phyloP scores from a whole-genome alignment of 768 basidiomycete species.

The Tulasnella sp. region DNA sequence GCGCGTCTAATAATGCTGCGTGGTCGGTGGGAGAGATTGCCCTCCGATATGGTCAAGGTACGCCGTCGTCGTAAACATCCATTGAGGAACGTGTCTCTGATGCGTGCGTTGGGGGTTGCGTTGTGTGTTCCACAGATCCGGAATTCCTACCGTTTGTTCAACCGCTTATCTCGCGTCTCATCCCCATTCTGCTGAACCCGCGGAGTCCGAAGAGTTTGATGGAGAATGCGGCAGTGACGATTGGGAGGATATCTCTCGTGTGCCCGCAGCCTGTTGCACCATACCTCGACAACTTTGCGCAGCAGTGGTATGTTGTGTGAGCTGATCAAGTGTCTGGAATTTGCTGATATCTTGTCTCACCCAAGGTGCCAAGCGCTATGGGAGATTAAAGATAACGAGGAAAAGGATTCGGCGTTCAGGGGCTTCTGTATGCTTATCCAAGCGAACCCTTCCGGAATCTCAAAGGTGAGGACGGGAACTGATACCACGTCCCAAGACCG shows the following conservation, averaged over 20 bases:
- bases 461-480: constrained; percentile 50
- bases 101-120: neutral
- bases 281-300: constrained; percentile 78
- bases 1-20: constrained; percentile 96
- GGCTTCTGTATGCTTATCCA: constrained; percentile 94
- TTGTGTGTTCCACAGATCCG: constrained; percentile 42
- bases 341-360: neutral
- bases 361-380: constrained; percentile 72
- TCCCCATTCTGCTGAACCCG: constrained; percentile 84
- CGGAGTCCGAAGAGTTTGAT: constrained; percentile 88
- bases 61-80: no score
- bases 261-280: constrained; percentile 83
- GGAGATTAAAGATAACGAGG: constrained; percentile 98
- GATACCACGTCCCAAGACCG: neutral
- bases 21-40: constrained; percentile 99
- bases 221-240: constrained; percentile 98
- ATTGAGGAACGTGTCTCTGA: neutral
- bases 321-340: neutral
- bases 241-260: constrained; percentile 89
- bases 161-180: constrained; percentile 71
- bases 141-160: constrained; percentile 91
- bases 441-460: constrained; percentile 84
- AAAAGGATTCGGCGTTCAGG: constrained; percentile 98
- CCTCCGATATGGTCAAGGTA: constrained; percentile 74
- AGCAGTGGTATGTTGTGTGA: constrained; percentile 50